A percentile compares a stretch with the other conserved stretches of the same genome.
Evolutionary conservation across 345 rosid genomes (phyloP).

Genomic region (Viola odorata): DNA sequence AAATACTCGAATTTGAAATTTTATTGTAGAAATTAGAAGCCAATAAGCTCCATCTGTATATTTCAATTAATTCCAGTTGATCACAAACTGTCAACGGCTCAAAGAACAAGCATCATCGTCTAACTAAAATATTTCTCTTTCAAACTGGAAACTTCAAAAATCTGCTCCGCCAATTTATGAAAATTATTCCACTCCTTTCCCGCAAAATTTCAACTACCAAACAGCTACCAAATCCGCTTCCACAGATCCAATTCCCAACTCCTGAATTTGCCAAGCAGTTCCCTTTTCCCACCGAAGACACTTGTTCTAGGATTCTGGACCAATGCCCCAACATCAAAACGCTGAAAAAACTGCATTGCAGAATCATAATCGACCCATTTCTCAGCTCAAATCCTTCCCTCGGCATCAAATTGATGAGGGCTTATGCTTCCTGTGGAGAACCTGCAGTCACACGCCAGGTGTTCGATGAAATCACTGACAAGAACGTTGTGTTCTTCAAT

Average conservation of each 20-base stretch:
- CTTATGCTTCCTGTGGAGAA: slow-evolving; percentile 44
- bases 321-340: slow-evolving; percentile 43
- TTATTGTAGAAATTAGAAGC: too few species aligned
- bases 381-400: slow-evolving; percentile 38
- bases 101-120: too few species aligned
- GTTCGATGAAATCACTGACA: slow-evolving; percentile 61
- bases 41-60: too few species aligned
- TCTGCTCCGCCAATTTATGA: slow-evolving; percentile 28
- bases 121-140: too few species aligned
- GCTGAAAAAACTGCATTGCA: slow-evolving; percentile 40
- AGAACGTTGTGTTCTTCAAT: slow-evolving; percentile 59
- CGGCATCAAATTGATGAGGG: slow-evolving; percentile 55
- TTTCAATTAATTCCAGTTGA: neutral
- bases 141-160: too few species aligned
- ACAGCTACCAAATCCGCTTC: slow-evolving; percentile 6
- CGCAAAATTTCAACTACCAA: slow-evolving; percentile 25
- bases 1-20: too few species aligned
- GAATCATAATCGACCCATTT: slow-evolving; percentile 23
- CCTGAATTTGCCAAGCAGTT: slow-evolving; percentile 5
- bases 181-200: slow-evolving; percentile 24
- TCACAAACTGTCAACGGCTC: neutral
- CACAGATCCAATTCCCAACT: slow-evolving; percentile 6
- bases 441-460: slow-evolving; percentile 44
- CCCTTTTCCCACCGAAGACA: slow-evolving; percentile 23
- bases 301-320: slow-evolving; percentile 43